Percentiles rank a stretch among this genome's conserved stretches.
phyloP scores from a whole-genome alignment of 2,329 filamentous ascomycete species.

The Monosporascus sp. region DNA sequence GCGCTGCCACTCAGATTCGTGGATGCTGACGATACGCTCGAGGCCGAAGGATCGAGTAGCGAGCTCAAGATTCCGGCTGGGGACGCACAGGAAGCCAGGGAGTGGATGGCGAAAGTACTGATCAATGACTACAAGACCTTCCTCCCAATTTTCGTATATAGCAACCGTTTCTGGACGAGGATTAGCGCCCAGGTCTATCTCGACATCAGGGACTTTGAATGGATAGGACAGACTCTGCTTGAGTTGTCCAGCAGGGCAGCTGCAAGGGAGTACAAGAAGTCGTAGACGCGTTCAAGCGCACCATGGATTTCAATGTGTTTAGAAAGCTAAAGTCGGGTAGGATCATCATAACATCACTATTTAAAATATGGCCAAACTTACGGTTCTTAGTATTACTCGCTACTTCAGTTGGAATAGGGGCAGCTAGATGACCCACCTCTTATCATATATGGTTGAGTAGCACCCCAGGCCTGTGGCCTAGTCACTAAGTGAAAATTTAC shows the following conservation, averaged over 20 bases:
- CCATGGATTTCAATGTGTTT: neutral
- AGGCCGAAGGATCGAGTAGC: constrained; percentile 11
- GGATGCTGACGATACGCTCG: constrained; percentile 7
- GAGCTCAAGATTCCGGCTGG: constrained; percentile 11
- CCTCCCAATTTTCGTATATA: constrained; percentile 57
- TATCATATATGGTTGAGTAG: too few relatives aligned
- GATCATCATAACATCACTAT: too few relatives aligned
- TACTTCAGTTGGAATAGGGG: too few relatives aligned
- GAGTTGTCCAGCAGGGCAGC: constrained; percentile 36
- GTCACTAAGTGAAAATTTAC: too few relatives aligned
- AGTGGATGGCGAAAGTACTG: constrained; percentile 54
- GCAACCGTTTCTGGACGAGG: constrained; percentile 60
- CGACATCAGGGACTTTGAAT: constrained; percentile 73
- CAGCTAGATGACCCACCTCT: too few relatives aligned
- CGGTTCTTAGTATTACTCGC: too few relatives aligned
- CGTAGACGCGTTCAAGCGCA: neutral
- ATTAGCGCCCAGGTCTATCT: constrained; percentile 81
- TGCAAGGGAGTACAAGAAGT: constrained; percentile 20
- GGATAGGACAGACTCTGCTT: constrained; percentile 55
- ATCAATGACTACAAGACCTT: constrained; percentile 64
- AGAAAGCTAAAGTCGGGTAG: too few relatives aligned
- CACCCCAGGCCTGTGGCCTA: too few relatives aligned
- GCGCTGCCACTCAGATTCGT: constrained; percentile 56
- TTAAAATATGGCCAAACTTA: too few relatives aligned
- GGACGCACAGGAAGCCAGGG: constrained; percentile 29